These are phyloP conservation scores for Cryphonectria naterciae DNA, from an alignment of 2,329 filamentous ascomycete species.

Conservation along the genomic window DNA sequence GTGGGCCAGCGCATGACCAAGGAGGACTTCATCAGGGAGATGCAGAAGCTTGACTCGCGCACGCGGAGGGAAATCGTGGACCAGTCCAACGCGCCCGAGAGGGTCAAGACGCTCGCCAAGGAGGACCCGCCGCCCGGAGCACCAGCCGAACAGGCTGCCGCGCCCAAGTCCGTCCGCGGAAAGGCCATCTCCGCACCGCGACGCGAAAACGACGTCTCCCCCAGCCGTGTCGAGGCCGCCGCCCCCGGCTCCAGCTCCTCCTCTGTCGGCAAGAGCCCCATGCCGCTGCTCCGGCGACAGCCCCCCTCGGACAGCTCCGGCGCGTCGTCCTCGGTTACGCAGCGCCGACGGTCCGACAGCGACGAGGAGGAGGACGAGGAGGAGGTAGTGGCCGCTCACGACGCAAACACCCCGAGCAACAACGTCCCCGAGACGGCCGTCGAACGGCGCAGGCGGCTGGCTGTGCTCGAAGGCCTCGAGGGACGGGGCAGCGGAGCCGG, in stretches of 20 bases:
- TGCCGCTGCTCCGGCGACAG: slow-evolving; percentile 14
- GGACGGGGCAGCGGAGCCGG: slow-evolving; percentile 43
- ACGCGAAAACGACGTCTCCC: neutral
- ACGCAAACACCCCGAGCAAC: slow-evolving; percentile 33
- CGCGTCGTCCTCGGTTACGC: slow-evolving; percentile 15
- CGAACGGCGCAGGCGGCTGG: slow-evolving; percentile 68
- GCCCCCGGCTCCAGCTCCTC: slow-evolving; percentile 19
- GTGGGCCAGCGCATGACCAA: slow-evolving; percentile 79
- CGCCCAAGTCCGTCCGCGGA: slow-evolving; percentile 20
- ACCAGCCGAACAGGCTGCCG: neutral
- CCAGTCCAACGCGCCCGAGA: slow-evolving; percentile 51
- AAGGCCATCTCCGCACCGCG: slow-evolving; percentile 24
- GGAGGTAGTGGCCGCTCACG: slow-evolving; percentile 21
- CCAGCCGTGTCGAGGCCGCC: neutral
- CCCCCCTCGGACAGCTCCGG: slow-evolving; percentile 14
- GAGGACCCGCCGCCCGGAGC: slow-evolving; percentile 37
- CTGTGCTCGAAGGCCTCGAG: slow-evolving; percentile 51
- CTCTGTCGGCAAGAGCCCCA: slow-evolving; percentile 14
- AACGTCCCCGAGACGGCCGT: slow-evolving; percentile 68
- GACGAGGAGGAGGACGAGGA: slow-evolving; percentile 23
- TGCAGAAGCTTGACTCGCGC: slow-evolving; percentile 72
- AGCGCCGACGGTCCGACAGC: slow-evolving; percentile 14
- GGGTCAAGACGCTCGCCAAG: slow-evolving; percentile 55
- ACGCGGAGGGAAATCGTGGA: slow-evolving; percentile 60
- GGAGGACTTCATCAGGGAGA: slow-evolving; percentile 76